Evolutionary conservation across 306 rosid genomes (phyloP).

Genomic region (Pterocarpus santalinus): DNA sequence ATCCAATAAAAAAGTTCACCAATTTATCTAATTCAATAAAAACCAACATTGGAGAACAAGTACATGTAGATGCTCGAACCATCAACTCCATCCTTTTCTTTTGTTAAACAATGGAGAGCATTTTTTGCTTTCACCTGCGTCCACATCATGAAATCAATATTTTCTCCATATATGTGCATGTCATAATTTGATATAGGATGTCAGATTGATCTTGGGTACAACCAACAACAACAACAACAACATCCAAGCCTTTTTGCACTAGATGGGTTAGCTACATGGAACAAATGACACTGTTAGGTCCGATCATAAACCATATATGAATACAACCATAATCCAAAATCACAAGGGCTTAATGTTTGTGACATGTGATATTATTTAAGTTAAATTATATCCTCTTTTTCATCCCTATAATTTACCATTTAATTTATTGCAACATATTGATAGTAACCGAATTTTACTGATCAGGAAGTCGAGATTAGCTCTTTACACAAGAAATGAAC

Average conservation of each 20-base stretch:
- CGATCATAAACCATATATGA: too few species aligned
- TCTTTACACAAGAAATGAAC: not conserved
- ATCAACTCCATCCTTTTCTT: conserved; percentile 78
- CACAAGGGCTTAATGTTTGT: not conserved
- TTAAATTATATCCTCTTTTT: not conserved
- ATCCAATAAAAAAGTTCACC: conserved; percentile 42
- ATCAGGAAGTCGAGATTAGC: not conserved
- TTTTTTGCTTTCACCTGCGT: conserved; percentile 77
- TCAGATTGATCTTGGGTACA: conserved; percentile 19
- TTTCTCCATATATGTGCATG: conserved; percentile 18
- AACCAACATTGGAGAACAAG: conserved; percentile 50
- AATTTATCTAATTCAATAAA: conserved; percentile 38
- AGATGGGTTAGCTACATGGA: too few species aligned
- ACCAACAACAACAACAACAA: too few species aligned
- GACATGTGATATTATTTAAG: too few species aligned
- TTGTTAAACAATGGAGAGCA: conserved; percentile 65
- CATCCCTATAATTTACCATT: conserved; percentile 29
- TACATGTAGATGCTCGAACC: conserved; percentile 94
- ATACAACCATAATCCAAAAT: conserved; percentile 7
- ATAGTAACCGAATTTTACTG: not conserved
- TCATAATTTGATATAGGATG: conserved; percentile 29
- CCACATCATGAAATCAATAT: conserved; percentile 48
- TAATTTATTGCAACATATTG: conserved; percentile 2
- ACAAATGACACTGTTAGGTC: too few species aligned
- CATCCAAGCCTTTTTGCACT: too few species aligned